A percentile compares a stretch with the other conserved stretches of the same genome.
These are phyloP conservation scores for Fusarium gaditjirri DNA, from an alignment of 2,329 filamentous ascomycete genomes.

Conservation along the genomic window DNA sequence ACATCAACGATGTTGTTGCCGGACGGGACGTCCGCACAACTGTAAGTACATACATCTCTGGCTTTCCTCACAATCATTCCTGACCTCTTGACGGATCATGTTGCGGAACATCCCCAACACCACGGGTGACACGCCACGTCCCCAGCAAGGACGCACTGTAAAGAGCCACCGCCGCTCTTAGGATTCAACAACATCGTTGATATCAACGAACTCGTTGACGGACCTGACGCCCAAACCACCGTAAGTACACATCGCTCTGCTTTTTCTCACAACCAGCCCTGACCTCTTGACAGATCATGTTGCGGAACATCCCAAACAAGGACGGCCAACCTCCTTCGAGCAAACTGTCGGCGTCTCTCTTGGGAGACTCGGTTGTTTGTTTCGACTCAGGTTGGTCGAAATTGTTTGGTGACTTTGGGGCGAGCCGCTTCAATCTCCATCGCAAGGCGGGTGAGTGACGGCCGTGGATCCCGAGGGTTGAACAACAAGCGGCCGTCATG, in stretches of 20 bases:
- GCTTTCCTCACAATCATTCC: not conserved
- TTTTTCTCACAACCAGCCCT: not conserved
- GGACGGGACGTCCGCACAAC: slow-evolving; percentile 80
- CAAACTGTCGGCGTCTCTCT: slow-evolving; percentile 79
- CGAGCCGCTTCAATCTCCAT: not conserved
- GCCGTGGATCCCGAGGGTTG: not conserved
- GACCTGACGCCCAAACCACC: slow-evolving; percentile 78
- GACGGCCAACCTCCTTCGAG: slow-evolving; percentile 82
- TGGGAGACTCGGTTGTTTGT: slow-evolving; percentile 40
- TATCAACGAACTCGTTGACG: slow-evolving; percentile 50
- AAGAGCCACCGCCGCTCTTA: not conserved
- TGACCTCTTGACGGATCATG: slow-evolving; percentile 62
- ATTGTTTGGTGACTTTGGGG: not conserved
- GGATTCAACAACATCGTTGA: not conserved
- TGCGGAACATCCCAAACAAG: slow-evolving; percentile 93
- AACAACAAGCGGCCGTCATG: not conserved
- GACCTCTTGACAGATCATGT: slow-evolving; percentile 64
- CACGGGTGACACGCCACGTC: not conserved
- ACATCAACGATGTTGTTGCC: slow-evolving; percentile 42
- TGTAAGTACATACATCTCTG: slow-evolving; percentile 56
- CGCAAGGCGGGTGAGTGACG: not conserved
- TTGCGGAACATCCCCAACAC: not conserved
- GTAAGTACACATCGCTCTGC: slow-evolving; percentile 56
- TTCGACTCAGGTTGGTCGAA: not conserved
- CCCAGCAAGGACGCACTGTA: too few relatives aligned